Percentiles rank a stretch among this genome's conserved stretches.
phyloP scores from a whole-genome alignment of 148 eudicot genomes.

The Fagopyrum tataricum region DNA sequence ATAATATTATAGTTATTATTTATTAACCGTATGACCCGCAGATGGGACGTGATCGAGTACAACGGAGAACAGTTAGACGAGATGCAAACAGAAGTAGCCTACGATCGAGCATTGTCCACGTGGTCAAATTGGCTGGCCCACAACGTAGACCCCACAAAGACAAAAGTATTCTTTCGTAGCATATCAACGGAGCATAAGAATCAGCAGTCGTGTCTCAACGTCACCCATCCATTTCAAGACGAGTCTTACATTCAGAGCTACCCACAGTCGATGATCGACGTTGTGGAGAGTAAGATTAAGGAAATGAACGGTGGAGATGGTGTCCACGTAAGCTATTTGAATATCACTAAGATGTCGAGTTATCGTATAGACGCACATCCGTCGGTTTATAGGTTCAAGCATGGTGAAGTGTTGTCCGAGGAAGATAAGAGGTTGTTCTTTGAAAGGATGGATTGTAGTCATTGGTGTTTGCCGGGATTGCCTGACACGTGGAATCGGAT shows the following conservation, averaged over 20 bases:
- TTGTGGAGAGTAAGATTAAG: slow-evolving; percentile 21
- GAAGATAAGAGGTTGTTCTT: slow-evolving; percentile 13
- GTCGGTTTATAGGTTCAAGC: slow-evolving; percentile 15
- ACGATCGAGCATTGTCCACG: slow-evolving; percentile 31
- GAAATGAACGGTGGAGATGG: slow-evolving; percentile 8
- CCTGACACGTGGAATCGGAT: slow-evolving; percentile 53
- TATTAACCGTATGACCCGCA: slow-evolving; percentile 9
- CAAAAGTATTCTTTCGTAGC: slow-evolving; percentile 36
- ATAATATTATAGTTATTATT: too few species aligned
- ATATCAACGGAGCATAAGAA: slow-evolving; percentile 41
- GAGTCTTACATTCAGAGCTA: slow-evolving; percentile 19
- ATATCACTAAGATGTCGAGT: slow-evolving; percentile 39
- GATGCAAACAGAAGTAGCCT: slow-evolving; percentile 30
- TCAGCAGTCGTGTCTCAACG: slow-evolving; percentile 39
- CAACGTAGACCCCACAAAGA: slow-evolving; percentile 31
- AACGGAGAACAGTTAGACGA: slow-evolving; percentile 25
- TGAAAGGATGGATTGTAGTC: slow-evolving; percentile 38
- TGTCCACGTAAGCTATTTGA: slow-evolving; percentile 20
- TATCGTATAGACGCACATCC: slow-evolving; percentile 47
- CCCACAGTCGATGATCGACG: slow-evolving; percentile 26
- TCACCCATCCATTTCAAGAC: slow-evolving; percentile 28
- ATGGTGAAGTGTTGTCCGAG: slow-evolving; percentile 15
- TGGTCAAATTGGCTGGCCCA: slow-evolving; percentile 43
- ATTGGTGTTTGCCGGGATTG: slow-evolving; percentile 52
- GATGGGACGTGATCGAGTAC: slow-evolving; percentile 44